phyloP scores from a whole-genome alignment of 768 basidiomycete species.

The Fibroporia radiculosa region DNA sequence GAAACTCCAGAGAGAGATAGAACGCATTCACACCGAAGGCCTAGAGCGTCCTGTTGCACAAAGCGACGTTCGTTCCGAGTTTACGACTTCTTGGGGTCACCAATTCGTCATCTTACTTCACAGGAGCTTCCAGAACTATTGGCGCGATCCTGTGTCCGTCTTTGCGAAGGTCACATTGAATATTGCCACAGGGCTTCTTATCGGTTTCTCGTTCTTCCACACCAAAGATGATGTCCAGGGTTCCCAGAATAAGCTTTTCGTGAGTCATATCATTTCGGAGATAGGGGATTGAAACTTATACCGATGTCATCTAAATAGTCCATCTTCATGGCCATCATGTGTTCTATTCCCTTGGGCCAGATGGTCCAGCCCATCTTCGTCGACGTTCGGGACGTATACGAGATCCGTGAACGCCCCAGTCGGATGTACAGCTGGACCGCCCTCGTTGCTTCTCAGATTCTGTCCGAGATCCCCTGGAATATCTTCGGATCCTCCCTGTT shows the following conservation, averaged over 20 bases:
- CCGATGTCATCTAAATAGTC: slow-evolving; percentile 14
- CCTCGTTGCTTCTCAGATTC: slow-evolving; percentile 26
- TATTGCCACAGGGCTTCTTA: slow-evolving; percentile 25
- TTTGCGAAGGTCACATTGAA: slow-evolving; percentile 32
- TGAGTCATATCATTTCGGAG: slow-evolving; percentile 10
- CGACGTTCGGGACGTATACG: slow-evolving; percentile 29
- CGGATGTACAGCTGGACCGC: slow-evolving; percentile 36
- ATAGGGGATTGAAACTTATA: background rate
- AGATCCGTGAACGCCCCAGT: slow-evolving; percentile 34
- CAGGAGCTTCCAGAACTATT: slow-evolving; percentile 27
- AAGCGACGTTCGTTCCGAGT: slow-evolving; percentile 22
- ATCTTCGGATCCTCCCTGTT: slow-evolving; percentile 31
- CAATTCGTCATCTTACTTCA: slow-evolving; percentile 26
- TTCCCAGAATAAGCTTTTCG: slow-evolving; percentile 36
- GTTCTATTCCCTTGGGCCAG: slow-evolving; percentile 29
- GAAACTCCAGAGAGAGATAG: slow-evolving; percentile 33
- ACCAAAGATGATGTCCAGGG: slow-evolving; percentile 30
- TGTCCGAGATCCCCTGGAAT: slow-evolving; percentile 38
- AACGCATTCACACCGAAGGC: slow-evolving; percentile 34
- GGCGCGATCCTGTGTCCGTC: slow-evolving; percentile 35
- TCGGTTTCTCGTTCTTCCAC: slow-evolving; percentile 38
- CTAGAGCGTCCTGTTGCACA: slow-evolving; percentile 19
- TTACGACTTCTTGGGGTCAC: slow-evolving; percentile 31
- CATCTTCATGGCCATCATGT: slow-evolving; percentile 27
- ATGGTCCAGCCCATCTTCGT: slow-evolving; percentile 37